phyloP scores from a whole-genome alignment of 345 rosid species.

The Bretschneidera sinensis region DNA sequence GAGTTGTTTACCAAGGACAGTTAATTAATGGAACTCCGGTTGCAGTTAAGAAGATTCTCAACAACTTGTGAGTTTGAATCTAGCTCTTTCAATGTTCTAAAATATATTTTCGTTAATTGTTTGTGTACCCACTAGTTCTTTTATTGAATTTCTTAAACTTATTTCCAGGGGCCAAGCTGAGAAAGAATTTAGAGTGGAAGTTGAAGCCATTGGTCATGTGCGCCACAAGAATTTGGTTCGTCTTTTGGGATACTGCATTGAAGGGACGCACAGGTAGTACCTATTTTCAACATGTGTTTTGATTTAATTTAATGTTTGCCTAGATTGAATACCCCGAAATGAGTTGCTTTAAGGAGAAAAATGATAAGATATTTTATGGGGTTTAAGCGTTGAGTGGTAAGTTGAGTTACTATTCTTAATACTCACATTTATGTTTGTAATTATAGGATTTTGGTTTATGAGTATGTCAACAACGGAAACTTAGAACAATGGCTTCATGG shows the following conservation, averaged over 20 bases:
- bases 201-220: constrained; percentile 82
- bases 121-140: constrained; percentile 3
- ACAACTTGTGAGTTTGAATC: constrained; percentile 53
- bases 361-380: neutral
- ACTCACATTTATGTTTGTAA: neutral
- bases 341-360: too few species aligned
- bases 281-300: constrained; percentile 1
- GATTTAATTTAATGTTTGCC: neutral
- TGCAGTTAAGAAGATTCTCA: constrained; percentile 72
- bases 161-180: constrained; percentile 73
- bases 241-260: constrained; percentile 75
- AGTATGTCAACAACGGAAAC: constrained; percentile 78
- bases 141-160: neutral
- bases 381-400: neutral
- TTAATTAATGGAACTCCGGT: constrained; percentile 69
- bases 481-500: constrained; percentile 92
- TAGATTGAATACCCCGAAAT: too few species aligned
- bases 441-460: constrained; percentile 68
- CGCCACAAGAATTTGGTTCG: constrained; percentile 86
- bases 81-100: neutral
- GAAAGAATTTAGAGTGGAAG: constrained; percentile 76
- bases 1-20: constrained; percentile 64
- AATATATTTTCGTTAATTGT: constrained; percentile 31
- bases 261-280: constrained; percentile 65
- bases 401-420: neutral